Percentiles rank a stretch among this genome's conserved stretches.
phyloP scores from a whole-genome alignment of 306 rosid species.

The Quercus dentata region DNA sequence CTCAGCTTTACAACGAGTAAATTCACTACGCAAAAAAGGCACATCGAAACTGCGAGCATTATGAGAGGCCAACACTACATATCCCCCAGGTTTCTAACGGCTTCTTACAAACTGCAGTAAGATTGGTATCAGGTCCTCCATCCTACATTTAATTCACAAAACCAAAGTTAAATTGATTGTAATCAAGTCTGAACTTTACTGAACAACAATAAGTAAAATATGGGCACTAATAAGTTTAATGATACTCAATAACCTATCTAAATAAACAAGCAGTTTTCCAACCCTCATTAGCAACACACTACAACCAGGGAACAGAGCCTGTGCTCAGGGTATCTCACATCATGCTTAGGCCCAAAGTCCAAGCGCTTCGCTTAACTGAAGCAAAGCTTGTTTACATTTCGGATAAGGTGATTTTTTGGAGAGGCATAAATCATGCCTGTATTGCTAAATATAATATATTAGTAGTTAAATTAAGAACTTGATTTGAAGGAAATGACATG shows the following conservation, averaged over 20 bases:
- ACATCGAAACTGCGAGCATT: constrained; percentile 80
- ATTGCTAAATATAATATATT: too few species aligned
- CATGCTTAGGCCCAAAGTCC: too few species aligned
- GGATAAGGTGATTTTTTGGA: too few species aligned
- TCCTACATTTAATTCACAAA: constrained; percentile 46
- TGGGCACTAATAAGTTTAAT: background rate
- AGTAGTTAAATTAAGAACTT: too few species aligned
- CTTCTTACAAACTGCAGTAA: constrained; percentile 58
- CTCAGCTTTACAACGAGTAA: constrained; percentile 49
- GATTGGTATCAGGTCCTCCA: constrained; percentile 74
- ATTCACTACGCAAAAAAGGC: constrained; percentile 68
- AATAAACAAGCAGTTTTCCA: background rate
- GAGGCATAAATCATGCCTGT: too few species aligned
- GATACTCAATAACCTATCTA: background rate
- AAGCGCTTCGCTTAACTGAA: too few species aligned
- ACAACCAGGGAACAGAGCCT: background rate
- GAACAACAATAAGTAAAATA: background rate
- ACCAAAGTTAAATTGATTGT: constrained; percentile 7
- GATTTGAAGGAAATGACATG: too few species aligned
- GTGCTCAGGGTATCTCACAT: background rate
- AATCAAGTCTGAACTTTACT: background rate
- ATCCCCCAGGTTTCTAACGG: constrained; percentile 73
- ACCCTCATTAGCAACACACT: background rate
- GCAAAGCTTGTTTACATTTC: too few species aligned
- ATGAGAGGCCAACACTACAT: constrained; percentile 66